A percentile compares a stretch with the other conserved stretches of the same genome.
phyloP scores from a whole-genome alignment of 441 rosid species.

The Populus hybrid region DNA sequence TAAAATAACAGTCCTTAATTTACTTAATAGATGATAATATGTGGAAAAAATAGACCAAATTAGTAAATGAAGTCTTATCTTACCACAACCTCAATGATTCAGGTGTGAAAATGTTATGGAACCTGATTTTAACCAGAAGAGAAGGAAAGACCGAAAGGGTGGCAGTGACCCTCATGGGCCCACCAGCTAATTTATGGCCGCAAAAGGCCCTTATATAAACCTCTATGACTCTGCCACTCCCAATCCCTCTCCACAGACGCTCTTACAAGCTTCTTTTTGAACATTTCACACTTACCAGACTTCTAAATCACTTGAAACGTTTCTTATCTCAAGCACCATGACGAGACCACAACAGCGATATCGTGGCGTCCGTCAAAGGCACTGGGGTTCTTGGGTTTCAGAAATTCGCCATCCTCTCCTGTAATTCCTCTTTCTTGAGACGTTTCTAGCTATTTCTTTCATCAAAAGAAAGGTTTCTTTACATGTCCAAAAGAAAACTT shows the following conservation, averaged over 20 bases:
- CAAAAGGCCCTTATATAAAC: conserved; percentile 32
- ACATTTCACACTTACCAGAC: conserved; percentile 26
- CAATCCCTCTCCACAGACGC: neutral
- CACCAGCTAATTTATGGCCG: conserved; percentile 29
- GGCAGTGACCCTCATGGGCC: conserved; percentile 14
- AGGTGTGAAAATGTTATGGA: too few species aligned
- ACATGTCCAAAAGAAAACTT: neutral
- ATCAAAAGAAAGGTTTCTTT: neutral
- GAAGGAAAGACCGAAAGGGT: neutral
- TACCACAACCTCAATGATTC: too few species aligned
- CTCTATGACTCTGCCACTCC: neutral
- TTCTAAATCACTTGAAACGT: neutral
- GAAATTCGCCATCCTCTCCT: conserved; percentile 94
- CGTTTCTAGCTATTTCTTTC: neutral
- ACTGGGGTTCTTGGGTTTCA: conserved; percentile 99
- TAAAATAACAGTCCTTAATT: neutral
- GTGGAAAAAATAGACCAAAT: neutral
- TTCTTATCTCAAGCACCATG: conserved; percentile 30
- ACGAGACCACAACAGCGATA: conserved; percentile 82
- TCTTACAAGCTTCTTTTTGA: neutral
- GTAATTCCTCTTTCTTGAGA: conserved; percentile 36
- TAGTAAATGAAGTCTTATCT: neutral
- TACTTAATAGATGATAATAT: too few species aligned
- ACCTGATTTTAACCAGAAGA: conserved; percentile 3
- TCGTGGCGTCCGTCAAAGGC: conserved; percentile 96